phyloP scores from a whole-genome alignment of 768 basidiomycete genomes.

The Hericium coralloides region DNA sequence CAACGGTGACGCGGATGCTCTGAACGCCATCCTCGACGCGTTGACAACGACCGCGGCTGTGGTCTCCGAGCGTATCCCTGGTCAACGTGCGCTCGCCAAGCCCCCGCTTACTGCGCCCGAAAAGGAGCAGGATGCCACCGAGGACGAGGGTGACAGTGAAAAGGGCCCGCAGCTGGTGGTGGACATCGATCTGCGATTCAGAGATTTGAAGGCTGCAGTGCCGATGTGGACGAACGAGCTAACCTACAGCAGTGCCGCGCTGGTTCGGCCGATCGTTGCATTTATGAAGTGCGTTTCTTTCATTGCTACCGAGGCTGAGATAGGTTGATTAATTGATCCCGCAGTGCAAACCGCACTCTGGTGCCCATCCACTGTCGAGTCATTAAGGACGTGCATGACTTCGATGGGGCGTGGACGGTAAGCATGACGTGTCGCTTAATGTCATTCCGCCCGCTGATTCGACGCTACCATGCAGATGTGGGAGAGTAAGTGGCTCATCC shows the following conservation, averaged over 20 bases:
- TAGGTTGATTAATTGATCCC: constrained; percentile 8
- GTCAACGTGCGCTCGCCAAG: constrained; percentile 78
- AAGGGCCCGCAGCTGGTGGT: constrained; percentile 53
- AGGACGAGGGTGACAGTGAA: constrained; percentile 22
- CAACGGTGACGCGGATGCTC: constrained; percentile 58
- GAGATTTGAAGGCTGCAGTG: constrained; percentile 91
- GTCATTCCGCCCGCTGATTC: constrained; percentile 3
- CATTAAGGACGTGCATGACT: constrained; percentile 74
- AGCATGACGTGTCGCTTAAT: constrained; percentile 22
- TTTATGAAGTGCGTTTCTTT: constrained; percentile 81
- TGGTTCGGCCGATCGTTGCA: constrained; percentile 92
- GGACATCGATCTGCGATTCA: constrained; percentile 90
- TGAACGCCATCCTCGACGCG: constrained; percentile 81
- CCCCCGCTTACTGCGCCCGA: constrained; percentile 75
- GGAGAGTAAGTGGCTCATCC: constrained; percentile 59
- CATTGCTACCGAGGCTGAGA: not conserved
- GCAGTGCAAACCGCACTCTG: constrained; percentile 85
- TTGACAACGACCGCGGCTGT: constrained; percentile 56
- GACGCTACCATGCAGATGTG: constrained; percentile 52
- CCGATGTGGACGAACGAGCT: constrained; percentile 86
- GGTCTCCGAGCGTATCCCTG: constrained; percentile 64
- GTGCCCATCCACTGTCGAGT: constrained; percentile 91
- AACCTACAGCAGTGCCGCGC: constrained; percentile 85
- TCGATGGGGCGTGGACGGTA: constrained; percentile 96
- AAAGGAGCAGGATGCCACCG: constrained; percentile 25